Conservation (phyloP, 2,329 filamentous ascomycete species). For the Neospermospora avenae region DNA sequence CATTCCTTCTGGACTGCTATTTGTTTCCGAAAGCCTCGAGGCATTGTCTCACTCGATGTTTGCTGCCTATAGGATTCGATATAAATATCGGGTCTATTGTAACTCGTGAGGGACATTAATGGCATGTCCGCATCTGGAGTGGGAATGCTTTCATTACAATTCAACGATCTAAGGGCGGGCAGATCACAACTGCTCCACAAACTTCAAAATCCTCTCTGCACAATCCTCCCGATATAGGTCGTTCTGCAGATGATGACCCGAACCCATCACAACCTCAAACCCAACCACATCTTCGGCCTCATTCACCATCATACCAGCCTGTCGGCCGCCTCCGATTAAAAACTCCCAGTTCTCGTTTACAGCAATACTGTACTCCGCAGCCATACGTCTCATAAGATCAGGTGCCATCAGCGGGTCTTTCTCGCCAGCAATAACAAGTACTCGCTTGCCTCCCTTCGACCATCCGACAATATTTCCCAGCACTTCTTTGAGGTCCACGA, state of each 20-base stretch:
- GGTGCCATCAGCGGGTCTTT: conserved; percentile 31
- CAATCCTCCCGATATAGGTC: conserved; percentile 39
- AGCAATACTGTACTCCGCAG: conserved; percentile 32
- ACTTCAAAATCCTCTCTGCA: conserved; percentile 31
- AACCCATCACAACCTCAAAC: conserved; percentile 34
- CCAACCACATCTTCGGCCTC: conserved; percentile 22
- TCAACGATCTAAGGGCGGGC: background rate
- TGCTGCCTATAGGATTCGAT: no score
- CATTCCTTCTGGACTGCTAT: no score
- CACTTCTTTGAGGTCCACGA: conserved; percentile 37
- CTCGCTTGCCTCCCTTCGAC: conserved; percentile 13
- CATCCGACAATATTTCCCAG: conserved; percentile 20
- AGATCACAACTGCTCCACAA: conserved; percentile 3
- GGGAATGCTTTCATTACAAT: no score
- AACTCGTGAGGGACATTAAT: no score
- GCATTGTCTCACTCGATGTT: no score
- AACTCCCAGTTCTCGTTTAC: conserved; percentile 24
- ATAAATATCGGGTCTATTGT: no score
- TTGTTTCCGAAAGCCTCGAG: no score
- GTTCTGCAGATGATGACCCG: conserved; percentile 43
- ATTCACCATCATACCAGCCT: background rate
- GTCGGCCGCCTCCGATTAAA: background rate
- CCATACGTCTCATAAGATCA: conserved; percentile 29
- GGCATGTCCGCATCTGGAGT: no score
- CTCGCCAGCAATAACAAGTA: conserved; percentile 29